phyloP scores from a whole-genome alignment of 2,329 filamentous ascomycete species.

The Neocucurbitaria cava region DNA sequence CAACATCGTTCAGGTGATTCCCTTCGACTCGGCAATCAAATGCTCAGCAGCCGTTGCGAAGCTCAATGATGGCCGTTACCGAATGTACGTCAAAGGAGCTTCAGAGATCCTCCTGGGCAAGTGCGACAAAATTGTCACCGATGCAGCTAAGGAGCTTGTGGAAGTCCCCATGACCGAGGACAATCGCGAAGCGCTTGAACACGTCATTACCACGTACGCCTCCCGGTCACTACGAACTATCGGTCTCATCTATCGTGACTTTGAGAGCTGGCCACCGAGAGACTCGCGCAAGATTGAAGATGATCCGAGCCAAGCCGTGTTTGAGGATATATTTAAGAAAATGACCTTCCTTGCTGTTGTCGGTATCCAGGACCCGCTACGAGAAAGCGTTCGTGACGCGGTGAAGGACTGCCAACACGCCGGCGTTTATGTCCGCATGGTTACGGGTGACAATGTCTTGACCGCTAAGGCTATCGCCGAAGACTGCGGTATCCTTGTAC shows the following conservation, averaged over 20 bases:
- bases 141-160: slow-evolving; percentile 65
- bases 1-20: slow-evolving; percentile 63
- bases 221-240: slow-evolving; percentile 83
- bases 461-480: slow-evolving; percentile 80
- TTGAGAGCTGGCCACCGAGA: slow-evolving; percentile 78
- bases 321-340: slow-evolving; percentile 72
- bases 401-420: slow-evolving; percentile 76
- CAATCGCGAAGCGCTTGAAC: slow-evolving; percentile 65
- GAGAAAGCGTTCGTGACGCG: slow-evolving; percentile 75
- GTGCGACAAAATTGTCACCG: slow-evolving; percentile 61
- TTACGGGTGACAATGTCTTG: slow-evolving; percentile 81
- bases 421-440: slow-evolving; percentile 83
- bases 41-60: slow-evolving; percentile 73
- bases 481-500: slow-evolving; percentile 79
- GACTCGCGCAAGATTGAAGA: slow-evolving; percentile 66
- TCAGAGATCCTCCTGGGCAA: slow-evolving; percentile 59
- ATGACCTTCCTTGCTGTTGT: slow-evolving; percentile 79
- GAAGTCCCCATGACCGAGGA: slow-evolving; percentile 62
- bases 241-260: slow-evolving; percentile 82
- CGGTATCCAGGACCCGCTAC: slow-evolving; percentile 82
- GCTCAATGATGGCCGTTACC: slow-evolving; percentile 61
- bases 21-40: slow-evolving; percentile 71
- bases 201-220: slow-evolving; percentile 79
- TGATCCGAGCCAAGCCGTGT: slow-evolving; percentile 67
- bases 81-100: slow-evolving; percentile 62